These are phyloP conservation scores for Chytriomyces confervae DNA, from an alignment of 192 early-diverging fungal species.

Conservation along the genomic window DNA sequence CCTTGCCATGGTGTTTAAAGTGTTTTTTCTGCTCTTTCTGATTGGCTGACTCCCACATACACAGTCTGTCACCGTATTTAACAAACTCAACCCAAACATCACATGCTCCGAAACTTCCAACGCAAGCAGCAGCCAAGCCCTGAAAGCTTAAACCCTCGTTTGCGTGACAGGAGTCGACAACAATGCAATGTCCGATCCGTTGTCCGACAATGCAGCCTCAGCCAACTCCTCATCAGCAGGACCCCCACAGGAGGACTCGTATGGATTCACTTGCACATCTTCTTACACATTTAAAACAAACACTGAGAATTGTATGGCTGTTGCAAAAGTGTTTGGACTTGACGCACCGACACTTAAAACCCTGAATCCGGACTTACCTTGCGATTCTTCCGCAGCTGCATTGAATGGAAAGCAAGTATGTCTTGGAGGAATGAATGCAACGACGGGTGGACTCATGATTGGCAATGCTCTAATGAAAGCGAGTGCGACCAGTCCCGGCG, in stretches of 20 bases:
- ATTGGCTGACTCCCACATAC: neutral
- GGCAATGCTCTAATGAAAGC: neutral
- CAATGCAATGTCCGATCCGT: neutral
- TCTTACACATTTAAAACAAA: slow-evolving; percentile 2
- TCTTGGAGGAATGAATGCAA: neutral
- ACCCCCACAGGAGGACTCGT: neutral
- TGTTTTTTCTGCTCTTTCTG: neutral
- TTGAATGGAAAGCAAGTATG: neutral
- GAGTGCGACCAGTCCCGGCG: neutral
- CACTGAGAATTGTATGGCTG: neutral
- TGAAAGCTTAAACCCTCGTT: neutral
- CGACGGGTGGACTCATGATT: neutral
- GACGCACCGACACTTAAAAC: neutral
- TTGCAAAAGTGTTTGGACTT: neutral
- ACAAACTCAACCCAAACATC: neutral
- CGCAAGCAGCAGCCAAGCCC: neutral
- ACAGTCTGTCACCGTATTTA: neutral
- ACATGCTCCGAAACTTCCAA: neutral
- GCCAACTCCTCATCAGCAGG: neutral
- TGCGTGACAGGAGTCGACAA: neutral
- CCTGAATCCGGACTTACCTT: neutral
- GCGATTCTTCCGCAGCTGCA: neutral
- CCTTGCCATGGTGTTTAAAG: neutral
- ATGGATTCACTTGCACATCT: neutral
- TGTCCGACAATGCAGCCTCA: neutral